Evolutionary conservation across 768 basidiomycete species (phyloP).

Genomic region (Myochromella boudieri): DNA sequence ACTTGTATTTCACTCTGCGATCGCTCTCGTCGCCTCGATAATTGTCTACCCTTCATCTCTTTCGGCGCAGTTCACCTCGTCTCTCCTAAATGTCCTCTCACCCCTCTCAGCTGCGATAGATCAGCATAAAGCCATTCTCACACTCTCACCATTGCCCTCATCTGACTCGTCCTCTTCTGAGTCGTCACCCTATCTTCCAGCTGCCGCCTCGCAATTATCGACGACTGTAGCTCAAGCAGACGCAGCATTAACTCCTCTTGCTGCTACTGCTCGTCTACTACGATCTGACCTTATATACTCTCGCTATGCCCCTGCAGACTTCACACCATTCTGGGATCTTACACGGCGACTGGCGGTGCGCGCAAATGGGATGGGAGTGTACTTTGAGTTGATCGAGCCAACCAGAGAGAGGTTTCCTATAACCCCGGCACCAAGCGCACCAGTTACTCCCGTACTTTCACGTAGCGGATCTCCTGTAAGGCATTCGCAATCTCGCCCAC

Average conservation of each 20-base stretch:
- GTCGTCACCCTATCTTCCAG: too few relatives aligned
- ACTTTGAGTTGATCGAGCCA: slow-evolving; percentile 65
- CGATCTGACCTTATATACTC: slow-evolving; percentile 58
- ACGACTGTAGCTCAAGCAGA: slow-evolving; percentile 40
- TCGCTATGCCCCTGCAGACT: slow-evolving; percentile 60
- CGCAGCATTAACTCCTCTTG: slow-evolving; percentile 49
- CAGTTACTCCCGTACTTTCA: slow-evolving; percentile 25
- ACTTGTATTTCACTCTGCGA: slow-evolving; percentile 54
- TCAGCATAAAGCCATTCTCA: slow-evolving; percentile 46
- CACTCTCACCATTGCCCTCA: slow-evolving; percentile 39
- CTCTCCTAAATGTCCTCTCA: slow-evolving; percentile 45
- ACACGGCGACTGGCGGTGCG: slow-evolving; percentile 52
- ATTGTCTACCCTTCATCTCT: slow-evolving; percentile 64
- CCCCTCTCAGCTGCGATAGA: slow-evolving; percentile 47
- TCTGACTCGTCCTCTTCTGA: too few relatives aligned
- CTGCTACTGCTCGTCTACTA: slow-evolving; percentile 51
- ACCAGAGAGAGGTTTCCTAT: slow-evolving; percentile 55
- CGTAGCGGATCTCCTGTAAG: slow-evolving; percentile 3
- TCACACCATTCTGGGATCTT: slow-evolving; percentile 46
- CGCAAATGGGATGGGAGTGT: slow-evolving; percentile 61
- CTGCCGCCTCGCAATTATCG: too few relatives aligned
- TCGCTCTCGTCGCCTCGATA: slow-evolving; percentile 52
- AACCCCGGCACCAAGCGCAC: slow-evolving; percentile 40
- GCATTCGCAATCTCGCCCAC: neutral
- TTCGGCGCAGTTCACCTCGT: slow-evolving; percentile 55